Evolutionary conservation across 1,139 yeast genomes (phyloP), one percentile per base, ranked within the genome.

Genomic region (Saccharomycopsis hybrid): DNA sequence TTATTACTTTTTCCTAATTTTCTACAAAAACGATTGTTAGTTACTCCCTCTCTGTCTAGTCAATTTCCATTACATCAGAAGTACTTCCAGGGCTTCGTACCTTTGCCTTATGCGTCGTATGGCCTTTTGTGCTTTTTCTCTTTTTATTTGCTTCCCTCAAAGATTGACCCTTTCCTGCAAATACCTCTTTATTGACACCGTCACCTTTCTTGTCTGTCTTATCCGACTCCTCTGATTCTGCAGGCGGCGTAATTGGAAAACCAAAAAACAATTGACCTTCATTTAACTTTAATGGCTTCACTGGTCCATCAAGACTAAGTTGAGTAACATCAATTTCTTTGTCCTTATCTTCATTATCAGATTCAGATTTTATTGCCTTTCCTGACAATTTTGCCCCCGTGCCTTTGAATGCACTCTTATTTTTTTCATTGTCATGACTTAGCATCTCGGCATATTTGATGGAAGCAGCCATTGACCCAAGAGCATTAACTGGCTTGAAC

Each of bases 191-290:
- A 5, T 59, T 57, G 2, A 61, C 56, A 33, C 60, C 69, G 71
- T 8, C 42, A 9, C 41, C 41, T 8, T 43, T 36, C 18, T 41
- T 30, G 9, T 62, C 62, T 11, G 67, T 71, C n/a, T 64, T 65
- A 7, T 62, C 70, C 5, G 62, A 69, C 0, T 64, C 67, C 30
- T 68, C 74, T 43, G 71, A 78, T 11, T 72, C 74, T 25, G 73
- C 74, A 7, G 89, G 84, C n/a, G 89, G 82, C 3, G 80, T 77
- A 3, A 86, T 78, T 0, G 97, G 97, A 64, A 83, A 92, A 1
- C 99, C 99, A 65, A 94, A 90, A 63, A 92, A 92, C 24, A 92
- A 71, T 63, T 88, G 94, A 32, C 95, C 96, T 39, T 76, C 83
- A 0, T 96, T 95, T 43, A 92, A 69, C 13, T 72, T 68, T 50